Evolutionary conservation across 129 eudicot species (phyloP), one percentile per base, ranked within the genome.

Genomic region (Lonicera japonica): DNA sequence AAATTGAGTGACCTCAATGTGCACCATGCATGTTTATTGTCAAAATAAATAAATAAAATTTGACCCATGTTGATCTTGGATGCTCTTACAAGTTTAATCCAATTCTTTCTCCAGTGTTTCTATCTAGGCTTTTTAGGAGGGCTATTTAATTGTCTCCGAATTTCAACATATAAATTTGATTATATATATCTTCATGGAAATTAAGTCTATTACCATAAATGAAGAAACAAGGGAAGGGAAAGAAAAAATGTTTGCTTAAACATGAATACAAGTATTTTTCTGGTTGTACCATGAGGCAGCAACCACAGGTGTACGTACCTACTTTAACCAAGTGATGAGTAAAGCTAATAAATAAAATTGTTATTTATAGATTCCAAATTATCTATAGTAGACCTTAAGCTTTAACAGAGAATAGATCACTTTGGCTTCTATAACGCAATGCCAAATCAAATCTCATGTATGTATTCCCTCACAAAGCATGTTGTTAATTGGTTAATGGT

Each of bases 361-460:
- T 54, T 22, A 56, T 25, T 56, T 20, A 22, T 15, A 58, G 18
- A 60, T 15, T n/a, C 10, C 15, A 36, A n/a, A 17, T 18, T 60
- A 29, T 23, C 13, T n/a, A 5, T 18, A 16, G 45, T 8, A 64
- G 5, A 29, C 14, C 21, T 11, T 36, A 56, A 36, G 70, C 62
- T 66, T 54, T 36, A 23, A 16, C 3, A 20, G 61, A 45, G 61
- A 66, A 66, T 54, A 51, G 54, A 34, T 53, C 14, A 5, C 53
- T 53, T 66, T 66, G 69, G 60, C 21, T 65, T 54, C 70, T 52
- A 0, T 17, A 12, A 47, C 23, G 70, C n/a, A 12, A 59, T 54
- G 36, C 36, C 39, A 53, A 36, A 53, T 36, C 10, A 18, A 23
- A 25, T 46, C 13, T 12, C 56, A 25, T 25, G 22, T 51, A 48